Conservation (phyloP, 2,329 filamentous ascomycete species). For the Pestalotiopsis sp. region DNA sequence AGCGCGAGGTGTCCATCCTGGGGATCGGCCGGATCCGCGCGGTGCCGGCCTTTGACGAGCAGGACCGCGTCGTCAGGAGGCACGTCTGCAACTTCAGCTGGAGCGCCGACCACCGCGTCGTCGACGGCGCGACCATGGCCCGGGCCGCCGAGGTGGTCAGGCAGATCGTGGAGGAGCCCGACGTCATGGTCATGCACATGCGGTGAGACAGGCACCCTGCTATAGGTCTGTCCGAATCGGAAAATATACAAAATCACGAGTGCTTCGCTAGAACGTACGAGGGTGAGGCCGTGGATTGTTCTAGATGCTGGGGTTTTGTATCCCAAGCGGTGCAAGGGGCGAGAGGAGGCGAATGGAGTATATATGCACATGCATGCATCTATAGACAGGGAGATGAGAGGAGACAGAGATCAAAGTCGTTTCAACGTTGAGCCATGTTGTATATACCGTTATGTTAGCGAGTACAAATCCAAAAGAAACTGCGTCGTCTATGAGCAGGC, state of each 20-base stretch:
- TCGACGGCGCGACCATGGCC: constrained; percentile 94
- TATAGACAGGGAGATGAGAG: neutral
- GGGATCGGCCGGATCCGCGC: constrained; percentile 81
- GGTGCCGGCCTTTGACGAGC: constrained; percentile 75
- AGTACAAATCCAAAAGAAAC: neutral
- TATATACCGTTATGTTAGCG: neutral
- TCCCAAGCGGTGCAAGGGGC: neutral
- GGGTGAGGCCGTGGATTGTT: neutral
- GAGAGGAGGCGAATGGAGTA: neutral
- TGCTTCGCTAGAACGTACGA: neutral
- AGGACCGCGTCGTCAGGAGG: constrained; percentile 67
- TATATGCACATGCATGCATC: neutral
- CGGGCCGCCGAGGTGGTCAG: constrained; percentile 83
- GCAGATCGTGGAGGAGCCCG: constrained; percentile 79
- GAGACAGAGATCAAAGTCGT: neutral
- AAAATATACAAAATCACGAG: neutral
- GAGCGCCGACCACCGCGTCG: constrained; percentile 92
- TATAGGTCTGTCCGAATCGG: neutral
- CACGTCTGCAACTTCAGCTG: constrained; percentile 91
- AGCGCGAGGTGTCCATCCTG: constrained; percentile 88
- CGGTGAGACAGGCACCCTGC: constrained; percentile 48
- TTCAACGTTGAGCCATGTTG: neutral
- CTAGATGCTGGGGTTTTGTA: neutral
- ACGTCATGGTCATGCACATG: constrained; percentile 83
- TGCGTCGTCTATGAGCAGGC: neutral